phyloP scores from a whole-genome alignment of 352 stramenopile genomes.

The Nothophytophthora sp. region DNA sequence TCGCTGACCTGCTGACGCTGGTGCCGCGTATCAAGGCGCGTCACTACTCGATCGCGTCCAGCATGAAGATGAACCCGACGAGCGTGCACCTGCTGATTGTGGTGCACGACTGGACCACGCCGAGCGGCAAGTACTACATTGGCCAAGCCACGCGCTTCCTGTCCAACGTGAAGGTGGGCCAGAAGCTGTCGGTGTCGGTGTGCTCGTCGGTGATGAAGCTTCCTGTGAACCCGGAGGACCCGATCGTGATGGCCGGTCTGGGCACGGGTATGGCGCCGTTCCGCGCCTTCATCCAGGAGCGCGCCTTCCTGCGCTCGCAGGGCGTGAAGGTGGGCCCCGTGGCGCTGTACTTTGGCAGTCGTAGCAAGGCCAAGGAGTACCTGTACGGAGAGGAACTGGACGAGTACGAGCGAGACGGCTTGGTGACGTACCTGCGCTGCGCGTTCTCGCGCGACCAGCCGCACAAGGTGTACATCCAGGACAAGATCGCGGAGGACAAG shows the following conservation, averaged over 20 bases:
- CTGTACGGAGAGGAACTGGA: conserved; percentile 94
- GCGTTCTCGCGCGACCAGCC: conserved; percentile 89
- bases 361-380: conserved; percentile 93
- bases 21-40: conserved; percentile 86
- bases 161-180: conserved; percentile 40
- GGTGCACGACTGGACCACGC: conserved; percentile 87
- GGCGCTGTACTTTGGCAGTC: conserved; percentile 96
- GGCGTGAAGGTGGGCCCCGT: conserved; percentile 74
- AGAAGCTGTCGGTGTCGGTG: conserved; percentile 66
- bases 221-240: conserved; percentile 58
- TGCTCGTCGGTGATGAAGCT: conserved; percentile 84
- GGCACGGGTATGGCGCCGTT: conserved; percentile 91
- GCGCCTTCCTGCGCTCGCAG: conserved; percentile 67
- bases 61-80: conserved; percentile 83
- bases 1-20: conserved; percentile 65
- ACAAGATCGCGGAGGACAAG: conserved; percentile 86
- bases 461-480: conserved; percentile 91
- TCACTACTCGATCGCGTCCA: conserved; percentile 93
- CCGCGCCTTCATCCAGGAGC: conserved; percentile 90
- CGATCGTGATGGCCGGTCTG: conserved; percentile 87
- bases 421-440: conserved; percentile 83
- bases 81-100: conserved; percentile 87
- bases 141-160: conserved; percentile 72
- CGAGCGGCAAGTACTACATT: conserved; percentile 62
- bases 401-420: conserved; percentile 76